Base-by-base conservation (phyloP, 768 basidiomycete species). In the Lactifluus volemus region DNA sequence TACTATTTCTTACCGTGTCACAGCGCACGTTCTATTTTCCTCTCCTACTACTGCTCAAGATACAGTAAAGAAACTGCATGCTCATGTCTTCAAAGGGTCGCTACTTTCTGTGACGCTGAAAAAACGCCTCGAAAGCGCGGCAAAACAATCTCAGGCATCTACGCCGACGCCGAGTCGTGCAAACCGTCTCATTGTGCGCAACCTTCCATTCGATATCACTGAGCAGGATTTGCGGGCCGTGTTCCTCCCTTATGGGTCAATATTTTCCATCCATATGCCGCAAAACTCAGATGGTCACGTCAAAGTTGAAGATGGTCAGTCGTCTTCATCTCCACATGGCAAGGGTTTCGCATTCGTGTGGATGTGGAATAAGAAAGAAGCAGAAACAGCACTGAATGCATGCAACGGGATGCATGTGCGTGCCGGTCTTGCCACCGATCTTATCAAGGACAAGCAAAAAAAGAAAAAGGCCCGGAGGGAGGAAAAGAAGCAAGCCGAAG, bases 331-430 rank as follows among this genome's bases (percentile, higher is more conserved):
- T 2, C 51, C 67, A 12, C 76, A 81, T 34, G 77, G 81, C 47
- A 86, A 87, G 66, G 93, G 95, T 0, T 98, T 96, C 66, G 96
- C 93, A 0, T 98, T 98, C 68, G 85, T 98, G 10, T 96, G 93
- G 92, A 93, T 92, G 83, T 72, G 93, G 65, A 84, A 84, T 68
- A 85, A 82, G 70, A 86, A 86, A 59, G 89, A 94, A 68, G 95
- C 70, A 19, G 71, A 67, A 30, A 72, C 73, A 53, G 73, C 68
- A n/a, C 70, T 71, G 49, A 70, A 71, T 21, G 75, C 53, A 42
- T 56, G 64, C 55, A 68, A 36, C 41, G 63, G 66, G 53, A 56
- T 53, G 67, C 59, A 29, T 57, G 49, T 60, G 60, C 55, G 38
- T 67, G 63, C 36, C 60, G 67, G 42, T 69, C 65, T 14, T 72